Percentiles rank a stretch among this genome's conserved stretches.
These are phyloP conservation scores for Fusarium sp. DNA, from an alignment of 2,329 filamentous ascomycete species.

Conservation along the genomic window DNA sequence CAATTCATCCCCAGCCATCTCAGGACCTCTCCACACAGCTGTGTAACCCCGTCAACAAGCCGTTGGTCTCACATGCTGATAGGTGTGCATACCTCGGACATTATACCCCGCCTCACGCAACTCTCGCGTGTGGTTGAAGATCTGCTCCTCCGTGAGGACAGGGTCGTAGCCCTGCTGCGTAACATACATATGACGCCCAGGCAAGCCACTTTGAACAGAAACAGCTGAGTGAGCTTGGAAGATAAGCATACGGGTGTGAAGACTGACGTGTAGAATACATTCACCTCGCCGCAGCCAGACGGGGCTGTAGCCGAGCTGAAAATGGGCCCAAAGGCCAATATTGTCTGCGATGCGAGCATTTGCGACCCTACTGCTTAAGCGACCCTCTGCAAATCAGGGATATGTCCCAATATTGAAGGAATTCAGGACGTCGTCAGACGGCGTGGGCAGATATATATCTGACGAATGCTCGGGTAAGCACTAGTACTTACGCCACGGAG, in stretches of 20 bases:
- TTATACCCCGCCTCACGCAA: constrained; percentile 13
- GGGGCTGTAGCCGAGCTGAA: not conserved
- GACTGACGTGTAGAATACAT: constrained; percentile 14
- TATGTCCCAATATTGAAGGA: not conserved
- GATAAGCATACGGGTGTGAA: fast-evolving
- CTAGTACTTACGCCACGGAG: not conserved
- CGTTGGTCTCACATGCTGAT: fast-evolving
- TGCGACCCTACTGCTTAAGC: not conserved
- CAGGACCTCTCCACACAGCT: constrained; percentile 19
- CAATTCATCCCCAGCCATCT: not conserved
- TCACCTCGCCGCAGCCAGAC: constrained; percentile 1
- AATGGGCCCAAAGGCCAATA: not conserved
- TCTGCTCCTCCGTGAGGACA: constrained; percentile 1
- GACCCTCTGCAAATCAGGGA: not conserved
- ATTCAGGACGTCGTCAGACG: not conserved
- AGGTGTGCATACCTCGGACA: not conserved
- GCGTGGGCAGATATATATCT: not conserved
- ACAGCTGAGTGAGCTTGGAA: fast-evolving
- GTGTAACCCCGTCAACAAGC: fast-evolving
- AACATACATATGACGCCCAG: constrained; percentile 11
- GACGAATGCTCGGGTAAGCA: not conserved
- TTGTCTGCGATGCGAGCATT: not conserved
- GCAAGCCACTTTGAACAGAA: not conserved
- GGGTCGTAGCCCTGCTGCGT: constrained; percentile 13
- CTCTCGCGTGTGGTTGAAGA: constrained; percentile 17